Evolutionary conservation across 2,329 filamentous ascomycete species (phyloP), one percentile per base, ranked within the genome.

Genomic region (Aspergillus texensis): DNA sequence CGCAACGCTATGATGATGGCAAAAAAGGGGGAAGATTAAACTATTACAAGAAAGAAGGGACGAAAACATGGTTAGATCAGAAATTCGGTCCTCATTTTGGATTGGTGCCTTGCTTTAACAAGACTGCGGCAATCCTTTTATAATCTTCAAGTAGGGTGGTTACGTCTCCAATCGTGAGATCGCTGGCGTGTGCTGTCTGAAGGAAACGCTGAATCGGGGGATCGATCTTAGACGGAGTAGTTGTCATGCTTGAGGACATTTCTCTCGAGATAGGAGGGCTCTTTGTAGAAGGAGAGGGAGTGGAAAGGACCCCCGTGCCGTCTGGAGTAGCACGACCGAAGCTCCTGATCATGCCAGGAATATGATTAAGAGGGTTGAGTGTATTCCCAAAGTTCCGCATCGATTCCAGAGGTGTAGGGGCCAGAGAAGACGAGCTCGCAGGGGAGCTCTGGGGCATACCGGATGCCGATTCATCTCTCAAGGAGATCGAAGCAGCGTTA

Each of bases 301-400:
- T 69, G 19, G 79, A 62, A 26, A 63, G 24, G 3, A 81, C 77
- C 28, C 84, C 79, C 11, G 77, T 76, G 10, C 81, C 71, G 52
- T 81, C 77, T 26, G 81, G 72, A 3, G 73, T 65, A 45, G 68
- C 75, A 53, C 80, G 78, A 30, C 92, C 91, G 70, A 96, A 94
- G 0, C 89, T 89, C 61, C 91, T 88, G 69, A 96, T 90, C 74
- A 95, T 93, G 39, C 88, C 85, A 10, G 90, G 88, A 58, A 96
- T 86, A 58, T 92, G 87, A 52, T 89, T 92, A 75, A 96, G 89
- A 3, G 93, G 93, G 71, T 96, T 96, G 39, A 96, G 82, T 0
- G 90, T 89, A 75, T 86, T 95, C 43, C 92, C 89, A 64, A 96
- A 84, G 74, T 86, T 94, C 60, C 91, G 88, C 82, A 96, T 89